Percentiles rank a stretch among this genome's conserved stretches.
phyloP scores from a whole-genome alignment of 2,329 filamentous ascomycete genomes.

The Aschersonia sp. region DNA sequence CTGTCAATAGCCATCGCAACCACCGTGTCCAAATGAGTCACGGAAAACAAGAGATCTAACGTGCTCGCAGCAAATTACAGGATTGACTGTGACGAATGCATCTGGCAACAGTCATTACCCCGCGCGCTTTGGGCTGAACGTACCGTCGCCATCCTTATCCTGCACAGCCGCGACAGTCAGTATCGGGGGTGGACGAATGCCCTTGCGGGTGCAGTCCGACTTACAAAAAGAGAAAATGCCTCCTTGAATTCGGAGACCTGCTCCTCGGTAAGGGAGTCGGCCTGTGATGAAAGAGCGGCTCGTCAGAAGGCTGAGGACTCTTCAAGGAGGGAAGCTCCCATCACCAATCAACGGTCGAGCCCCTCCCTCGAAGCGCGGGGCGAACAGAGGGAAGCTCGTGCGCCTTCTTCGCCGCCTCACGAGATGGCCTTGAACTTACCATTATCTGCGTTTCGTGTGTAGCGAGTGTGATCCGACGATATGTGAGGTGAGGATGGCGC shows the following conservation, averaged over 20 bases:
- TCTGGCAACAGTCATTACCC: background rate
- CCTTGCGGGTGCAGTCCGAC: slow-evolving; percentile 18
- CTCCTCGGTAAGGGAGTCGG: slow-evolving; percentile 97
- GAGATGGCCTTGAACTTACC: background rate
- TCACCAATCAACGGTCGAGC: slow-evolving; percentile 5
- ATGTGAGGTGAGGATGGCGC: background rate
- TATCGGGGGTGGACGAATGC: background rate
- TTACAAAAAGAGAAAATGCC: slow-evolving; percentile 98
- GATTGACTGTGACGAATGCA: background rate
- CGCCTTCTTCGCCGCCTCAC: background rate
- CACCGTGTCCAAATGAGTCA: no score
- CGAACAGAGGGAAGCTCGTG: background rate
- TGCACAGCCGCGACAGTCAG: slow-evolving; percentile 20
- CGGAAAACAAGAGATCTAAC: no score
- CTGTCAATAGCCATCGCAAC: background rate
- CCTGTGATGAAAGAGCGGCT: slow-evolving; percentile 36
- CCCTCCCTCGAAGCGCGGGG: slow-evolving; percentile 9
- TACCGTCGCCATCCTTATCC: slow-evolving; percentile 88
- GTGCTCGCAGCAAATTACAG: no score
- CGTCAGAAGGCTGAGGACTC: slow-evolving; percentile 9
- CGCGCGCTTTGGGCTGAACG: slow-evolving; percentile 23
- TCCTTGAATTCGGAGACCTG: slow-evolving; percentile 99
- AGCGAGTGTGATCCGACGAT: background rate
- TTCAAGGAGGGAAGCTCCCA: background rate
- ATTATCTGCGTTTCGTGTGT: slow-evolving; percentile 1